Evolutionary conservation across 2,329 filamentous ascomycete species (phyloP).

Genomic region (Nemania sp.): DNA sequence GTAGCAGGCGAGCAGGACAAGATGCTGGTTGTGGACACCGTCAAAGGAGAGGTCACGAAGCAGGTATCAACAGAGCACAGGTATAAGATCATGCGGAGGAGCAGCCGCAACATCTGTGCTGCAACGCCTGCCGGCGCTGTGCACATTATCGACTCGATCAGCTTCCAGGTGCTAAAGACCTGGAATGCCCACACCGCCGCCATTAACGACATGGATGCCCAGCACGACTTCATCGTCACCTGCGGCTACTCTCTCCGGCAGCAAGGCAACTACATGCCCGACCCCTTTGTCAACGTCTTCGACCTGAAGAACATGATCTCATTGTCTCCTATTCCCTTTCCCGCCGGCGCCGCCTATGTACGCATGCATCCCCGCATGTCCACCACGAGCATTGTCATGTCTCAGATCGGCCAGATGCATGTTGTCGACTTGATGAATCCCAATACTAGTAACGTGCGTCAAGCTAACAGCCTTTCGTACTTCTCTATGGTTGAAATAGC

Average conservation of each 20-base stretch:
- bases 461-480: slow-evolving; percentile 75
- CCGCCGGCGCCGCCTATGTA: slow-evolving; percentile 89
- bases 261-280: slow-evolving; percentile 77
- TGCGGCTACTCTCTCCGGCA: slow-evolving; percentile 90
- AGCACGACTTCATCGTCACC: slow-evolving; percentile 92
- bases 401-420: slow-evolving; percentile 90
- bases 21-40: slow-evolving; percentile 77
- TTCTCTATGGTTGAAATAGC: slow-evolving; percentile 84
- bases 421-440: slow-evolving; percentile 95
- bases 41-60: slow-evolving; percentile 72
- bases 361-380: slow-evolving; percentile 96
- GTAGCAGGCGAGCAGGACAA: slow-evolving; percentile 83
- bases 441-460: slow-evolving; percentile 81
- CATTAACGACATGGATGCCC: slow-evolving; percentile 96
- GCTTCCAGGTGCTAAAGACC: slow-evolving; percentile 76
- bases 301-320: slow-evolving; percentile 89
- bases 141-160: slow-evolving; percentile 81
- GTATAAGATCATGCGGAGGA: slow-evolving; percentile 91
- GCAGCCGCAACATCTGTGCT: slow-evolving; percentile 81
- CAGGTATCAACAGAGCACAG: slow-evolving; percentile 72
- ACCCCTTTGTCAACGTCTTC: slow-evolving; percentile 93
- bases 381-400: slow-evolving; percentile 91
- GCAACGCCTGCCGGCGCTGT: slow-evolving; percentile 82
- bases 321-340: slow-evolving; percentile 88
- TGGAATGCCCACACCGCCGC: slow-evolving; percentile 90